Evolutionary conservation across 164 flowering plant genomes (phyloP).

Genomic region (Kalanchoe fedtschenkoi): DNA sequence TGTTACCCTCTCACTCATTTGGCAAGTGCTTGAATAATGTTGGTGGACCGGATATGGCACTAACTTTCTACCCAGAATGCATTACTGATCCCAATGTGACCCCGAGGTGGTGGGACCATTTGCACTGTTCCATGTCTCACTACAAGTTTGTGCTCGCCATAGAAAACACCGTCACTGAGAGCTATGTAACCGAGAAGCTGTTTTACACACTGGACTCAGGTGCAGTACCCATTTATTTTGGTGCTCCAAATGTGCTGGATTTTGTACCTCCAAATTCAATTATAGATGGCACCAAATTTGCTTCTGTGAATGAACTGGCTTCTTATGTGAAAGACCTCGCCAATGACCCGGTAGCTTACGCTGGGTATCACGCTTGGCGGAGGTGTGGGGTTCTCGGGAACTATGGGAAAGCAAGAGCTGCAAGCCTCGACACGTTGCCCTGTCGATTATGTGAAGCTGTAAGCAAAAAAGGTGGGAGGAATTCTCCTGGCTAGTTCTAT

Average conservation of each 20-base stretch:
- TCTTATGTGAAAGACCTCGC: conserved; percentile 71
- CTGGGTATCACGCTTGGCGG: conserved; percentile 97
- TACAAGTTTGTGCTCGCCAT: conserved; percentile 96
- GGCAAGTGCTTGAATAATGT: conserved; percentile 98
- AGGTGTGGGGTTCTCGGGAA: conserved; percentile 80
- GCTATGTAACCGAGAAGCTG: conserved; percentile 95
- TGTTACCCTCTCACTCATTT: conserved; percentile 83
- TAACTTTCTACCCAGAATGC: conserved; percentile 69
- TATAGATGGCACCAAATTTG: conserved; percentile 74
- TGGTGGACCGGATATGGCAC: conserved; percentile 77
- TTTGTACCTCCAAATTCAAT: conserved; percentile 92
- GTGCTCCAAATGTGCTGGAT: conserved; percentile 87
- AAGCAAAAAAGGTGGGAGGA: conserved; percentile 67
- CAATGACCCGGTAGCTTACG: conserved; percentile 81
- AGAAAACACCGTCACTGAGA: conserved; percentile 80
- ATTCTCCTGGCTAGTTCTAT: conserved; percentile 28
- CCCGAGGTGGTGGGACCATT: conserved; percentile 95
- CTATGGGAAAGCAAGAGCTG: conserved; percentile 59
- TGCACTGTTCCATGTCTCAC: conserved; percentile 98
- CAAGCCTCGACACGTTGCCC: conserved; percentile 82
- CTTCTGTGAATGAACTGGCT: conserved; percentile 66
- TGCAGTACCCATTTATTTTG: conserved; percentile 90
- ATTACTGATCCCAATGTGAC: conserved; percentile 26
- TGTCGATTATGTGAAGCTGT: conserved; percentile 79
- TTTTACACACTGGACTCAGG: conserved; percentile 93